A percentile compares a stretch with the other conserved stretches of the same genome.
These are phyloP conservation scores for Xerocomus nothofagi DNA, from an alignment of 1,284 basidiomycete species.

Conservation along the genomic window DNA sequence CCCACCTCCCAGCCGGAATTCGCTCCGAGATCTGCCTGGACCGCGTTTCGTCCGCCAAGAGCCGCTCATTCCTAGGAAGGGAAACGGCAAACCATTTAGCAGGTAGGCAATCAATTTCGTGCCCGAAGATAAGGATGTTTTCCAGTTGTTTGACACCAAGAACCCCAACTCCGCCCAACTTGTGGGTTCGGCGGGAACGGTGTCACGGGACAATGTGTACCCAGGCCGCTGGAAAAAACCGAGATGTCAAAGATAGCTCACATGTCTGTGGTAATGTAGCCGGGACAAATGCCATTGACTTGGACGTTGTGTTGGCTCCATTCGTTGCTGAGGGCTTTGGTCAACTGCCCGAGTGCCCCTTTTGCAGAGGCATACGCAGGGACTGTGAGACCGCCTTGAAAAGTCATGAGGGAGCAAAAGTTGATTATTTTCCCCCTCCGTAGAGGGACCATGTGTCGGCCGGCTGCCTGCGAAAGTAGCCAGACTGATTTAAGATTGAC, in stretches of 20 bases:
- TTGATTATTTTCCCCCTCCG: slow-evolving; percentile 82
- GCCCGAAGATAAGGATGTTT: slow-evolving; percentile 9
- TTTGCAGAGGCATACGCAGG: slow-evolving; percentile 93
- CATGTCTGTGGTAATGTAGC: slow-evolving; percentile 92
- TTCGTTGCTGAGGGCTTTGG: slow-evolving; percentile 61
- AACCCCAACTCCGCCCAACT: slow-evolving; percentile 7
- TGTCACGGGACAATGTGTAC: slow-evolving; percentile 5
- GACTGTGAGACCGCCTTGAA: slow-evolving; percentile 79
- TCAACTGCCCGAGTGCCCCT: slow-evolving; percentile 82
- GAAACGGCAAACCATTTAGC: slow-evolving; percentile 23
- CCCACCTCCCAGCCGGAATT: slow-evolving; percentile 93
- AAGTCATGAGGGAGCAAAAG: slow-evolving; percentile 76
- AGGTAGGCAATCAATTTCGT: slow-evolving; percentile 18
- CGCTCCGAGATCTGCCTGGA: slow-evolving; percentile 89
- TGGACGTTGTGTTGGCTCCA: slow-evolving; percentile 84
- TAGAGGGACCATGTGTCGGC: slow-evolving; percentile 75
- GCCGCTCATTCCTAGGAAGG: slow-evolving; percentile 67
- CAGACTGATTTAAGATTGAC: slow-evolving; percentile 80
- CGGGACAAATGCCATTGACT: slow-evolving; percentile 89
- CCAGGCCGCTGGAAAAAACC: neutral
- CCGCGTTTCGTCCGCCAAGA: slow-evolving; percentile 73
- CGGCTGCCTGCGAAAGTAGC: slow-evolving; percentile 75
- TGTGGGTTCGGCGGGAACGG: slow-evolving; percentile 4
- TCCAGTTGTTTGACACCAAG: slow-evolving; percentile 2
- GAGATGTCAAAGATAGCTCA: slow-evolving; percentile 39